These are phyloP conservation scores for Batkoa obscura DNA, from an alignment of 371 early-diverging fungal genomes.

Conservation along the genomic window DNA sequence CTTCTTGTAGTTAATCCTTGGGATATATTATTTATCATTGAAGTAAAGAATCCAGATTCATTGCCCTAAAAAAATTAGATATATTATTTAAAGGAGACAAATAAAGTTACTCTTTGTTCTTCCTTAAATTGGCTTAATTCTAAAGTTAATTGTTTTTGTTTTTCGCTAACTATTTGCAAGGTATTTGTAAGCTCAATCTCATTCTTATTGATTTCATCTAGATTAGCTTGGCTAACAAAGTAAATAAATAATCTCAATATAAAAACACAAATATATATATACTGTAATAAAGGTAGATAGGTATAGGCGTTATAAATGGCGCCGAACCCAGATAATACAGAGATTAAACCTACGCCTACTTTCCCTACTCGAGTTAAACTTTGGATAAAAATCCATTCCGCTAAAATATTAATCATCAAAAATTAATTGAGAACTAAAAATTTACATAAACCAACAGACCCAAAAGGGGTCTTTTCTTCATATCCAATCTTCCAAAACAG, in stretches of 20 bases:
- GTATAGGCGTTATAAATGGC: conserved; percentile 79
- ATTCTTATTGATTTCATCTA: background rate
- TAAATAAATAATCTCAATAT: background rate
- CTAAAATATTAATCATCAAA: too few species aligned
- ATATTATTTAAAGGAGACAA: too few species aligned
- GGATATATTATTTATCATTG: background rate
- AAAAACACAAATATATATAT: background rate
- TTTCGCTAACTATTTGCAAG: conserved; percentile 35
- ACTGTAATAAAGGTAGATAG: conserved; percentile 29
- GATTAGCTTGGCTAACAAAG: background rate
- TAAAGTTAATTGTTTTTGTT: conserved; percentile 31
- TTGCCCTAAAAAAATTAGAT: too few species aligned
- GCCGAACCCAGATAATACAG: conserved; percentile 84
- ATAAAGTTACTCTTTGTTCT: conserved; percentile 9
- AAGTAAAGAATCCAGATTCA: background rate
- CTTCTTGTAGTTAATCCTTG: background rate
- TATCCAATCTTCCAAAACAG: too few species aligned
- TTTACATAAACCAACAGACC: too few species aligned
- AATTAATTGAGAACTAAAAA: too few species aligned
- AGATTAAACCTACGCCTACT: conserved; percentile 79
- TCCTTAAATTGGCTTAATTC: conserved; percentile 35
- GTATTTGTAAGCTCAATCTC: conserved; percentile 22
- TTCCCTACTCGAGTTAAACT: too few species aligned
- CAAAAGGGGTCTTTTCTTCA: too few species aligned
- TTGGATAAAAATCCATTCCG: too few species aligned